phyloP scores from a whole-genome alignment of 1,139 yeast genomes.

The Yamadazyma atmosphaerica region DNA sequence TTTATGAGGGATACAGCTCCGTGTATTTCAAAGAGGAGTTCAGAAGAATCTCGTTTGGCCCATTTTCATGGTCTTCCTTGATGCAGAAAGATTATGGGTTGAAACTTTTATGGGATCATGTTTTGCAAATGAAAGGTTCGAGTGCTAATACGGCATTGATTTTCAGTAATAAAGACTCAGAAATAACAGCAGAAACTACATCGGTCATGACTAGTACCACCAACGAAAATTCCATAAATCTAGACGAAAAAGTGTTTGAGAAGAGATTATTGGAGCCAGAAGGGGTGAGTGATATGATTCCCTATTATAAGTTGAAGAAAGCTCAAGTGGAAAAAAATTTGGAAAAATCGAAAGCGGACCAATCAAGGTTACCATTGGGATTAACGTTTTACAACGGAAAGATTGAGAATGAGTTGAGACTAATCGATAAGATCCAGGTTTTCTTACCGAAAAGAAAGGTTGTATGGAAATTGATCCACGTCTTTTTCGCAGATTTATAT shows the following conservation, averaged over 20 bases:
- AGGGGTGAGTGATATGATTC: conserved; percentile 37
- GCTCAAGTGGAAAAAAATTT: conserved; percentile 15
- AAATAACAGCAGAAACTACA: conserved; percentile 26
- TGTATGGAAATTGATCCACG: conserved; percentile 31
- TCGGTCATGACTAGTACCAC: conserved; percentile 19
- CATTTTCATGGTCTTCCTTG: conserved; percentile 48
- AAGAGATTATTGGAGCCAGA: conserved; percentile 35
- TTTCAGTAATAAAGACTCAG: conserved; percentile 19
- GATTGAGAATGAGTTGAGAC: conserved; percentile 29
- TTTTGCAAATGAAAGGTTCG: conserved; percentile 26
- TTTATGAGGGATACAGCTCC: conserved; percentile 44
- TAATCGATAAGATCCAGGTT: conserved; percentile 31
- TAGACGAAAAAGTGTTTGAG: conserved; percentile 28
- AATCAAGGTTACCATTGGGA: conserved; percentile 27
- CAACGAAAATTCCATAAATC: conserved; percentile 12
- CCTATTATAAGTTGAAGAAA: conserved; percentile 29
- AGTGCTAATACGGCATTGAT: conserved; percentile 21
- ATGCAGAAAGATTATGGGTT: conserved; percentile 51
- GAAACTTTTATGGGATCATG: conserved; percentile 31
- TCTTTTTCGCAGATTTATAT: conserved; percentile 32
- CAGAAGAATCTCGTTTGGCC: conserved; percentile 47
- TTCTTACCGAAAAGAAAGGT: conserved; percentile 34
- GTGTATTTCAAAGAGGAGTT: conserved; percentile 31
- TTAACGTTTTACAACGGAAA: conserved; percentile 31
- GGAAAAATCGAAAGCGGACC: conserved; percentile 14